Evolutionary conservation across 257 asterid genomes (phyloP), one percentile per base, ranked within the genome.

Genomic region (Solanum gracilifrons): DNA sequence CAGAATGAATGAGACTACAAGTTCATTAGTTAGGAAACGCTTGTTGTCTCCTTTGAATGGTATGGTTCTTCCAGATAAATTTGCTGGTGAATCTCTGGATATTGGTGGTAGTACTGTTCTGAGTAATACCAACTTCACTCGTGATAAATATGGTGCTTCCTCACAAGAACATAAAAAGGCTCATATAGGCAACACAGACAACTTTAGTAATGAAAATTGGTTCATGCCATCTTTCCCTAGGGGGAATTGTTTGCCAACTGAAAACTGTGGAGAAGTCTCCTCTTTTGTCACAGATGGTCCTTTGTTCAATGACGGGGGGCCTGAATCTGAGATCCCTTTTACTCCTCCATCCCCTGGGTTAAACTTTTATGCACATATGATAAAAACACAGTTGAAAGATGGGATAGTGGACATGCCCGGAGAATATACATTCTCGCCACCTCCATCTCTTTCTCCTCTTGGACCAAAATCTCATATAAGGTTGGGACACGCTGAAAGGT

Each of bases 401-500:
- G 92, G 92, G 79, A 87, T 86, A 41, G 87, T 87, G 83, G 88
- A 83, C 85, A 77, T 91, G 66, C 85, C 89, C 32, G 88, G 66
- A 77, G 93, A 90, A 74, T 69, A 71, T 55, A 82, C 84, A 43
- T 69, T 89, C 88, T 92, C 96, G 9, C 87, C 98, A 5, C 93
- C 95, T 10, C 83, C 91, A 27, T 93, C 95, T 83, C 89, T 91
- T 32, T 96, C 99, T 88, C 99, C 99, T 87, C 99, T 96, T 48
- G 99, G 99, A 27, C 96, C 98, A 32, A 94, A 93, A 71, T 90
- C 87, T 86, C 90, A 89, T 86, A 90, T 92, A 86, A 90, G 93
- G 88, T 83, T 84, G 87, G 87, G 91, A 87, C 87, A 73, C 60
- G 82, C 86, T 35, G 90, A 74, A 88, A 87, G 51, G 80, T 88